Evolutionary conservation across 139 green algal species (phyloP), one percentile per base, ranked within the genome.

Genomic region (Pseudopediastrum boryanum): DNA sequence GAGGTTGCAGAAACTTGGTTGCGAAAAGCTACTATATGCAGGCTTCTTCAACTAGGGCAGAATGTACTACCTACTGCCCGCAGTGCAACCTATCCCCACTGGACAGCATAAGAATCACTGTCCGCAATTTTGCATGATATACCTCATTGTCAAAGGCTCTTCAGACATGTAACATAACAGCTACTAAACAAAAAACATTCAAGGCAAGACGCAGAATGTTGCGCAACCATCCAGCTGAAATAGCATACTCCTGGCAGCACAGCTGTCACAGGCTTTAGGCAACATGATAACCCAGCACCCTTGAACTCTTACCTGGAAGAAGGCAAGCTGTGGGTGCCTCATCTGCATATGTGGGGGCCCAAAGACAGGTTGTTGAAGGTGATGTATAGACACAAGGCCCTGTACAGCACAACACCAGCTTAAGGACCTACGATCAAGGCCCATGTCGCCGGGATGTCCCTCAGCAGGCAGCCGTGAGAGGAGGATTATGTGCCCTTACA

Each of bases 351-450:
- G 87, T 9, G 94, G 83, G 4, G 90, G 89, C 2, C 93, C 91
- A 61, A 94, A 67, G 52, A 93, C 25, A 10, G 91, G 90, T 5
- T 48, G 16, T 0, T 36, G 27, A 51, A 98, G 25, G 3, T 90
- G 23, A 21, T 71, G 87, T 8, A 95, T 67, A 0, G 94, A 96
- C 29, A 98, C 67, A 7, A 95, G 41, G 1, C 92, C 92, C 58
- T 79, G 72, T 42, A 36, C 27, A 41, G 38, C 41, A 68, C 44
- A 51, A 31, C 35, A 54, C 36, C 36, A 52, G 9, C 43, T 29
- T 19, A 16, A 19, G 48, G 48, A 16, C 16, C 48, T 58, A 16
- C 48, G 16, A 27, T 16, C 48, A 19, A 58, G 16, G 48, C 48
- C 48, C 16, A 58, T 58, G 19, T 19, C 48, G 19, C 16, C 16